phyloP scores from a whole-genome alignment of 2,329 filamentous ascomycete species.

The Fusarium austroafricanum region DNA sequence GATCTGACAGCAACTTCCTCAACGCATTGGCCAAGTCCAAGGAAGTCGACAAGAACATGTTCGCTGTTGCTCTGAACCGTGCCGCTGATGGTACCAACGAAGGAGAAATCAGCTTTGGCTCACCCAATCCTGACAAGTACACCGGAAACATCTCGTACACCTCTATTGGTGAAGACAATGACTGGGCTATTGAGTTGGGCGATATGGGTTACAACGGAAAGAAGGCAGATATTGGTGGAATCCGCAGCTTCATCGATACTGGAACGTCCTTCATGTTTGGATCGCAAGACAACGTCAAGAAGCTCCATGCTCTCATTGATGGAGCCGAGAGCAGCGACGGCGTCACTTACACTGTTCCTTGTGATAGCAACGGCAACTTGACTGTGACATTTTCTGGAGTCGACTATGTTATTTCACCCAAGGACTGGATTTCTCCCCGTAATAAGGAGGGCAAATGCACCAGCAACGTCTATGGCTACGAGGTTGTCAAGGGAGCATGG shows the following conservation, averaged over 20 bases:
- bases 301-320: constrained; percentile 75
- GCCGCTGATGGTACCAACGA: constrained; percentile 72
- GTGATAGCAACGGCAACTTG: constrained; percentile 70
- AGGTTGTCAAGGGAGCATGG: constrained; percentile 76
- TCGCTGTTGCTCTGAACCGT: constrained; percentile 78
- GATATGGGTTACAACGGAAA: constrained; percentile 72
- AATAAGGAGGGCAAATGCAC: constrained; percentile 63
- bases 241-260: constrained; percentile 81
- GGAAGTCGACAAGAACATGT: constrained; percentile 71
- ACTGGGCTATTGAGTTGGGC: constrained; percentile 80
- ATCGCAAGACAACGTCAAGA: constrained; percentile 72
- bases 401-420: constrained; percentile 72
- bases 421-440: constrained; percentile 74
- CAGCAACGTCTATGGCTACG: constrained; percentile 80
- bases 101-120: constrained; percentile 83
- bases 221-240: constrained; percentile 64
- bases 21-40: constrained; percentile 68
- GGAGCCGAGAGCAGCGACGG: constrained; percentile 68
- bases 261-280: constrained; percentile 85
- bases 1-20: constrained; percentile 74
- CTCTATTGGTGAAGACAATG: constrained; percentile 62
- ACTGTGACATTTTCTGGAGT: constrained; percentile 75
- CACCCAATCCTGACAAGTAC: constrained; percentile 73
- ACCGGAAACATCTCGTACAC: constrained; percentile 77
- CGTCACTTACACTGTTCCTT: constrained; percentile 78